Evolutionary conservation across 2,329 filamentous ascomycete species (phyloP).

Genomic region (Kalmusia sp.): DNA sequence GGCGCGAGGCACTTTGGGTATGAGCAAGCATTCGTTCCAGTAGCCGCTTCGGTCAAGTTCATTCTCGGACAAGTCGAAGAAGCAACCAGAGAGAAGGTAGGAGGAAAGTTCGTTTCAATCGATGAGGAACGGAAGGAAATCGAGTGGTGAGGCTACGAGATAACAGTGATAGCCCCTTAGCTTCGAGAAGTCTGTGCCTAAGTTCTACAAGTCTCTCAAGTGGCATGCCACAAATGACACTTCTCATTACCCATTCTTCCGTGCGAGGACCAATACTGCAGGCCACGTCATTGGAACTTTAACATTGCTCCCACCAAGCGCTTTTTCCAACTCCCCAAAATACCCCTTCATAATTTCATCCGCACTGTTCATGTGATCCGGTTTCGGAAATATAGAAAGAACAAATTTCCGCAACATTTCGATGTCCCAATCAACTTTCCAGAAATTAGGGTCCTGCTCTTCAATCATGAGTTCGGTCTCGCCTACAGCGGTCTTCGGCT

Average conservation of each 20-base stretch:
- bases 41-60: background rate
- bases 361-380: background rate
- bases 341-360: slow-evolving; percentile 2
- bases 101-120: background rate
- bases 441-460: background rate
- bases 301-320: background rate
- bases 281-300: background rate
- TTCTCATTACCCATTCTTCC: background rate
- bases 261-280: background rate
- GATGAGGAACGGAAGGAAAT: background rate
- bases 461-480: background rate
- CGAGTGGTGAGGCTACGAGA: no score
- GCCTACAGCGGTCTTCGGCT: background rate
- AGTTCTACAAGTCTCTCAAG: no score
- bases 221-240: no score
- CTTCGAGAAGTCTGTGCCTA: no score
- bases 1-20: background rate
- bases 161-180: no score
- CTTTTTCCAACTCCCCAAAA: background rate
- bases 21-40: slow-evolving; percentile 2
- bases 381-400: background rate
- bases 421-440: background rate
- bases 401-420: background rate
- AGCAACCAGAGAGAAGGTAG: background rate
- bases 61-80: background rate